phyloP scores from a whole-genome alignment of 345 rosid genomes.

The Populus tremula region DNA sequence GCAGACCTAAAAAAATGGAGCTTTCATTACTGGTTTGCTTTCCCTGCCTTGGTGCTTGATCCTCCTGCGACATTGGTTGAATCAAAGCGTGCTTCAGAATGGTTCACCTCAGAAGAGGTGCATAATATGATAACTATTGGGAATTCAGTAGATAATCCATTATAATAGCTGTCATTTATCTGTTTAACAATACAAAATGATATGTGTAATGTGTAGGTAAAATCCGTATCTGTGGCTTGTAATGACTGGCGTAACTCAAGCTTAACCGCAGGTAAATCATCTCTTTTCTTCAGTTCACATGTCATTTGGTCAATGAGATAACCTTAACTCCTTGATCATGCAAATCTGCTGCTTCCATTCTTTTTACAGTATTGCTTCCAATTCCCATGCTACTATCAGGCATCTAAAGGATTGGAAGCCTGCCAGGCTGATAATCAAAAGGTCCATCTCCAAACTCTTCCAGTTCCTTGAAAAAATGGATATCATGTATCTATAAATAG shows the following conservation, averaged over 20 bases:
- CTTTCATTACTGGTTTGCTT: conserved; percentile 87
- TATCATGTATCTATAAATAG: conserved; percentile 5
- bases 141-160: not conserved
- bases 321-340: not conserved
- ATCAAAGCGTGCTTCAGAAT: conserved; percentile 68
- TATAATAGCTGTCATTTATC: not conserved
- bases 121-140: conserved; percentile 10
- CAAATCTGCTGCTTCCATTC: conserved; percentile 53
- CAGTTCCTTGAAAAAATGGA: not conserved
- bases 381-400: conserved; percentile 53
- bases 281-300: not conserved
- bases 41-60: conserved; percentile 79
- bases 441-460: conserved; percentile 43
- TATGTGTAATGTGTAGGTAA: conserved; percentile 44
- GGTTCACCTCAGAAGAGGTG: conserved; percentile 73
- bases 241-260: conserved; percentile 77
- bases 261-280: conserved; percentile 52
- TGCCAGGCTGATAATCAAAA: conserved; percentile 62
- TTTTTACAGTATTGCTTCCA: conserved; percentile 61
- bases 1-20: conserved; percentile 90
- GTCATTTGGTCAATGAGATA: not conserved
- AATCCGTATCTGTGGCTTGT: conserved; percentile 72
- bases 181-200: not conserved
- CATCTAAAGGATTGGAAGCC: conserved; percentile 70
- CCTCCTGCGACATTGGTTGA: conserved; percentile 73